Evolutionary conservation across 768 basidiomycete genomes (phyloP), one percentile per base, ranked within the genome.

Genomic region (Leccinum boreale): DNA sequence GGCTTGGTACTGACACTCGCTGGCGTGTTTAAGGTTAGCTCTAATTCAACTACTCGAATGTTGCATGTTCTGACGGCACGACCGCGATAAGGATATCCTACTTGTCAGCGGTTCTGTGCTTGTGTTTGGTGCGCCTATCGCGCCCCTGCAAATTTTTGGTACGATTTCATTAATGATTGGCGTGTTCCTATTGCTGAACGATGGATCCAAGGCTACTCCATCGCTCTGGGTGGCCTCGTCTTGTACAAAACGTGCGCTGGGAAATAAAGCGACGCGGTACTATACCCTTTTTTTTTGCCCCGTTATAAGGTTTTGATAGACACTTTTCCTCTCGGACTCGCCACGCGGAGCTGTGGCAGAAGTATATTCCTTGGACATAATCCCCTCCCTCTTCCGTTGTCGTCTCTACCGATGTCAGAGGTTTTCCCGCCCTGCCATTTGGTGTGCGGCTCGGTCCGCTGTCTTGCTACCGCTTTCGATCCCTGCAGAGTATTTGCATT

Each of bases 1-100:
- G 93, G 94, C 2, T 79, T 98, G 58, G 85, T 97, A 19, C 78
- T 98, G 62, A 98, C 95, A 3, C 81, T 98, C 4, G 94, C 95
- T 3, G 95, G 95, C 15, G 94, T 98, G 24, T 87, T 94, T 75
- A 95, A 95, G 82, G 87, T 89, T 65, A 44, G 78, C 70, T 46
- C 26, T 15, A 1, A 26, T 31, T 8, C 53, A 26, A 21, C 19
- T 12, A 0, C 52, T 15, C 19, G 14, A 26, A 11, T 14, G 28
- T 33, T 19, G n/a, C 35, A 12, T 33, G n/a, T 33, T 33, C 36
- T 55, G 21, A 65, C 65, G 60, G 44, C 72, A 9, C 10, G 3
- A 29, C 35, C 21, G 90, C 17, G 10, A 3, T 12, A 24, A 70
- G 90, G 96, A 98, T 70, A 98, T 98, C 62, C 82, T 99, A 26